A percentile compares a stretch with the other conserved stretches of the same genome.
phyloP scores from a whole-genome alignment of 352 stramenopile species.

The Pythium sukuiense region DNA sequence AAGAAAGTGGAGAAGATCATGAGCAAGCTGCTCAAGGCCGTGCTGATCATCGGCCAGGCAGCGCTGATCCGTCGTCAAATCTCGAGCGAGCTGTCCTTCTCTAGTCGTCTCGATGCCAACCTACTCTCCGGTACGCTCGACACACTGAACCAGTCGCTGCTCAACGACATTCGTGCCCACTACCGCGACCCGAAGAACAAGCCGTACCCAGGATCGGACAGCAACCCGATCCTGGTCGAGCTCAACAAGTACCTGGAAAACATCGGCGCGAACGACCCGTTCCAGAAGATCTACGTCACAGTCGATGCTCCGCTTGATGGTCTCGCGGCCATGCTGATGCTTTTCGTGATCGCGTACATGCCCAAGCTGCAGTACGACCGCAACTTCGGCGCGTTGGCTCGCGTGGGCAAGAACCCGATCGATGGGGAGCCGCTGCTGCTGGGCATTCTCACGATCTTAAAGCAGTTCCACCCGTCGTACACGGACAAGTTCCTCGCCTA shows the following conservation, averaged over 20 bases:
- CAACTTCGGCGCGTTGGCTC: constrained; percentile 89
- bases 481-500: constrained; percentile 93
- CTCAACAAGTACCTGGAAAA: constrained; percentile 92
- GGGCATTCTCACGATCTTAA: constrained; percentile 91
- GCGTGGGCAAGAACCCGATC: constrained; percentile 90
- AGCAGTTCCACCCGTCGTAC: constrained; percentile 95
- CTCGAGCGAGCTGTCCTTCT: constrained; percentile 90
- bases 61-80: constrained; percentile 93
- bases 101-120: constrained; percentile 89
- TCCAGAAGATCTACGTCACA: constrained; percentile 94
- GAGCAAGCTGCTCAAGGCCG: constrained; percentile 91
- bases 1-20: constrained; percentile 95
- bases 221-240: constrained; percentile 86
- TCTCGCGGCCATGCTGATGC: constrained; percentile 89
- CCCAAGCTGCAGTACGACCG: constrained; percentile 93
- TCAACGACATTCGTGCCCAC: constrained; percentile 89
- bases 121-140: constrained; percentile 87
- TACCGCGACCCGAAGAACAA: constrained; percentile 82
- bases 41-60: constrained; percentile 93
- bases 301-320: constrained; percentile 90
- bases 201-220: constrained; percentile 73
- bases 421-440: constrained; percentile 91
- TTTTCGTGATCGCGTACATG: constrained; percentile 93
- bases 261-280: constrained; percentile 90
- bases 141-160: constrained; percentile 88